Evolutionary conservation across 371 early-diverging fungal genomes (phyloP).

Genomic region (Mucor sp.): DNA sequence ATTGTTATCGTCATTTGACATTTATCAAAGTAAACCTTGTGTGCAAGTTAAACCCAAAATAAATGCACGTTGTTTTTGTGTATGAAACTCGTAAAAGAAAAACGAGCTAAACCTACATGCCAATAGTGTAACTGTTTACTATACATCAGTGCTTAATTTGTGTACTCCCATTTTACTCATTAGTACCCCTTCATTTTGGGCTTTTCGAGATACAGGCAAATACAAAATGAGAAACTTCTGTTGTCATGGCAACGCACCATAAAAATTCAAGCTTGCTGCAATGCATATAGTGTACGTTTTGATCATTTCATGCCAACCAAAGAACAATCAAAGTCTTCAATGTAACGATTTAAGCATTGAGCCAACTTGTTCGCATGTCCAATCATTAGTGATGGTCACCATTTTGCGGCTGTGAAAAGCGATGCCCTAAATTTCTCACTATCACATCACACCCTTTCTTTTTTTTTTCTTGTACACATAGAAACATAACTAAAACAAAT

Average conservation of each 20-base stretch:
- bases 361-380: too few relatives aligned
- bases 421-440: not conserved
- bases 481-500: not conserved
- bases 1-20: conserved; percentile 4
- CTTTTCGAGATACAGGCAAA: not conserved
- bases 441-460: not conserved
- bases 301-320: too few relatives aligned
- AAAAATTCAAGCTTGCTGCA: too few relatives aligned
- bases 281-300: too few relatives aligned
- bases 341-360: too few relatives aligned
- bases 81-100: not conserved
- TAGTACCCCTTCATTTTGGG: conserved; percentile 3
- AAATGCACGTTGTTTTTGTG: not conserved
- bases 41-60: not conserved
- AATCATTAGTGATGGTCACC: too few relatives aligned
- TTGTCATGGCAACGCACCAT: not conserved
- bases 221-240: not conserved
- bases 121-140: not conserved
- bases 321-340: too few relatives aligned
- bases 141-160: not conserved
- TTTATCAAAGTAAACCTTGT: not conserved
- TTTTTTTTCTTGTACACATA: not conserved
- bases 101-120: not conserved
- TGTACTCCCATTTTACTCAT: not conserved
- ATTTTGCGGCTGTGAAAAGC: not conserved